A percentile compares a stretch with the other conserved stretches of the same genome.
Conservation (phyloP, 208 protist species). For the Leishmania amazonensis region DNA sequence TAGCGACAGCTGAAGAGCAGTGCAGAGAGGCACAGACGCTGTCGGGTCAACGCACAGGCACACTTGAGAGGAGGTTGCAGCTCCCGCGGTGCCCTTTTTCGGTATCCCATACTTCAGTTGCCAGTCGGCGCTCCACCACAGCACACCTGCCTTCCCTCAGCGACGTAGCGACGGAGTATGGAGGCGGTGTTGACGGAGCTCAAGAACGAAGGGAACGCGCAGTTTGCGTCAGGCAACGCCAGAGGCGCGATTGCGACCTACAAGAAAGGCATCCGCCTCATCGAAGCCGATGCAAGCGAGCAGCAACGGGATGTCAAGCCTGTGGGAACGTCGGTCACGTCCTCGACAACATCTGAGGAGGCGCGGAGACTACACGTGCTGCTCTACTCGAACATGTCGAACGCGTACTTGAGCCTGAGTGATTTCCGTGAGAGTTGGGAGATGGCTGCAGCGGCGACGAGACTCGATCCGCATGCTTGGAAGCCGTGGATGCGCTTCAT, state of each 20-base stretch:
- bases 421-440: slow-evolving; percentile 45
- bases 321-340: background rate
- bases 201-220: slow-evolving; percentile 65
- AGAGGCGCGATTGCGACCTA: slow-evolving; percentile 46
- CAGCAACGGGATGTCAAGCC: background rate
- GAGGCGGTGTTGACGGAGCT: slow-evolving; percentile 32
- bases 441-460: slow-evolving; percentile 39
- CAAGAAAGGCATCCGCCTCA: slow-evolving; percentile 29
- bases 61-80: background rate
- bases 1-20: background rate
- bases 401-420: slow-evolving; percentile 42
- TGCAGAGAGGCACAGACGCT: background rate
- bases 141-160: background rate
- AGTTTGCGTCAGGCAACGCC: slow-evolving; percentile 43
- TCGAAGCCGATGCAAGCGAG: slow-evolving; percentile 7
- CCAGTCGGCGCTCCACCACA: background rate
- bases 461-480: slow-evolving; percentile 44
- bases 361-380: slow-evolving; percentile 33
- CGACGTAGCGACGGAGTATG: slow-evolving; percentile 4
- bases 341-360: background rate
- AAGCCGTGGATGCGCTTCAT: slow-evolving; percentile 78
- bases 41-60: background rate
- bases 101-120: background rate
- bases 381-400: slow-evolving; percentile 78
- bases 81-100: background rate